Base-by-base conservation (phyloP, 495 filamentous ascomycete species). In the Penicillium waksmanii region DNA sequence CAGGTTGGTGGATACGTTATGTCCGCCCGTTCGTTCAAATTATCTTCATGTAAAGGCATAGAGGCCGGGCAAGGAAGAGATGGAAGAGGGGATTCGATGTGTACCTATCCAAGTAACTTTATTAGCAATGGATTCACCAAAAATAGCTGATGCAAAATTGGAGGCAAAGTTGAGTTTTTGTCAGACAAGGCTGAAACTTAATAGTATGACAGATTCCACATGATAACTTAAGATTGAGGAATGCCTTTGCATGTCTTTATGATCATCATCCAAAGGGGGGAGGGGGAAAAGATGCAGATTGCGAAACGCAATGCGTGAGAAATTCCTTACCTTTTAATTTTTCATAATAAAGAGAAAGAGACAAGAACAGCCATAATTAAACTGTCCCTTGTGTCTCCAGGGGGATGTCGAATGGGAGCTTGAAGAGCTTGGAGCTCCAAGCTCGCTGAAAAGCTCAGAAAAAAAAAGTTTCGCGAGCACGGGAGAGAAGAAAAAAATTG, bases 131-230 rank as follows among this genome's bases (percentile, higher is more conserved):
- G 60, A 36, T 66, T 51, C 56, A 65, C 58, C 61, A 49, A 64
- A 64, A 61, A 47, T 49, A 63, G 40, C 55, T 40, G 62, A 47
- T 61, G 62, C 67, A 73, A 61, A 57, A 38, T 9, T 65, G 72
- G 62, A 57, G 61, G 43, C 69, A 66, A 62, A 58, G 54, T 49
- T 55, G 57, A 47, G 58, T 54, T 50, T 61, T 62, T 63, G 81
- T 96, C 93, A 97, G 92, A 96, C 93, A 96, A 96, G 93, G 93
- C 92, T 96, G 93, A 97, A 96, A 96, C 92, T 89, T 88, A 70
- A 72, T 67, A 73, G 25, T 82, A 73, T 78, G 85, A 91, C 87
- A 85, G 83, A 83, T 83, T 96, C 92, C 82, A 94, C 91, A 96
- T 87, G 68, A 71, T 86, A 74, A 85, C 79, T 96, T 96, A 87